Base-by-base conservation (phyloP, 805 yeast genomes). In the Yarrowia sp. region DNA sequence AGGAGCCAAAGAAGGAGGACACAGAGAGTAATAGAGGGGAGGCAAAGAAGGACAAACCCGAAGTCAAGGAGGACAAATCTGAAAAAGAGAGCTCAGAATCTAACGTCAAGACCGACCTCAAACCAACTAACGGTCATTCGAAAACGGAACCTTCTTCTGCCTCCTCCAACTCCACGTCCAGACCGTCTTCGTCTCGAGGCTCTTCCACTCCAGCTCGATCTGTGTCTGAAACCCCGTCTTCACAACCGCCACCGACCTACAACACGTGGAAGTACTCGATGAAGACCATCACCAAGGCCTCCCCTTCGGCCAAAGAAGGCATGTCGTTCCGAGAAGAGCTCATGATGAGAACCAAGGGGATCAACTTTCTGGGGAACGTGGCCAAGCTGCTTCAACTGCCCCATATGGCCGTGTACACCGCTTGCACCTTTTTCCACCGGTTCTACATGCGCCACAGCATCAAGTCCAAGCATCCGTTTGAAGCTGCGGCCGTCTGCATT, bases 371-470 rank as follows among this genome's bases (percentile, higher is more conserved):
- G 50, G 80, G 81, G 11, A 79, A 78, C 52, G 81, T 84, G 67
- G 82, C 85, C 52, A 71, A 77, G 40, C 80, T 78, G 68, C 76
- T 85, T 52, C 78, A 82, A 64, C 74, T 85, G 38, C 85, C 87
- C 2, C 77, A 83, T 56, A 79, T 82, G 43, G 83, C 86, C 19
- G 79, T 83, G 0, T 77, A 83, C 71, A 80, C 86, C 0, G 87
- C 87, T 0, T 74, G 84, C 32, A 77, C 77, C 15, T 82, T 79
- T 70, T 77, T 85, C 67, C 88, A 85, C 70, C 76, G 89, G 64
- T 85, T 84, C 74, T 86, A 84, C 73, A 81, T 83, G 82, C 76
- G 85, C 36, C 75, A 77, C 67, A 81, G 84, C 43, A 72, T 84
- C 63, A 75, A 76, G 48, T 74, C 77, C 52, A 77, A 77, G 70